Conservation (phyloP, 352 stramenopile genomes). For the Globisporangium orthogonon region DNA sequence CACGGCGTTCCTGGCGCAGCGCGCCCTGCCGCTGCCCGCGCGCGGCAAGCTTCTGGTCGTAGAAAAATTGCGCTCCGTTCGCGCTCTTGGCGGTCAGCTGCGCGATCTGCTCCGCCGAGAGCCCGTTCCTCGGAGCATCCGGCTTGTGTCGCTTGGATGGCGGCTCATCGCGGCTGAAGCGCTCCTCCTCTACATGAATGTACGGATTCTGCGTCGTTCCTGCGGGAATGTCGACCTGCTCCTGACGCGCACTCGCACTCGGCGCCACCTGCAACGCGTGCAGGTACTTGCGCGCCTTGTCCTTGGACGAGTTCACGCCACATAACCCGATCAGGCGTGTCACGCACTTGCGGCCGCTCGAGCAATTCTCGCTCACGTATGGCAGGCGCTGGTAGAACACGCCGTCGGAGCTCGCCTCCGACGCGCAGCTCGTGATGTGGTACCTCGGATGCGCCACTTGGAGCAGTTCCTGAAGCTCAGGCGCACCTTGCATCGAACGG, state of each 20-base stretch:
- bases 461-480: conserved; percentile 23
- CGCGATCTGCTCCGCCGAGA: conserved; percentile 63
- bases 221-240: conserved; percentile 53
- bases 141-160: conserved; percentile 37
- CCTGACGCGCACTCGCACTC: conserved; percentile 18
- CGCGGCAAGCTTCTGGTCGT: conserved; percentile 55
- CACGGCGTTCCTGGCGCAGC: conserved; percentile 16
- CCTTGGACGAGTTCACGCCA: conserved; percentile 45
- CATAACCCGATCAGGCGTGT: conserved; percentile 70
- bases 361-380: conserved; percentile 57
- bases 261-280: conserved; percentile 66
- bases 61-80: conserved; percentile 58
- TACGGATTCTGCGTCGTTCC: conserved; percentile 76
- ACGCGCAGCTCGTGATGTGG: conserved; percentile 47
- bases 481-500: conserved; percentile 26
- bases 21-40: conserved; percentile 45
- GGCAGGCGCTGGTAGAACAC: conserved; percentile 78
- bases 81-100: conserved; percentile 45
- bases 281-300: conserved; percentile 78
- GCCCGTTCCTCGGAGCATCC: conserved; percentile 12
- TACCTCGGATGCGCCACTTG: conserved; percentile 58
- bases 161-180: conserved; percentile 15
- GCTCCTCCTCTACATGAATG: conserved; percentile 16
- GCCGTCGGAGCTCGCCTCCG: conserved; percentile 18
- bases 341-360: conserved; percentile 44